Base-by-base conservation (phyloP, 345 rosid species). In the Tarenaya hassleriana region DNA sequence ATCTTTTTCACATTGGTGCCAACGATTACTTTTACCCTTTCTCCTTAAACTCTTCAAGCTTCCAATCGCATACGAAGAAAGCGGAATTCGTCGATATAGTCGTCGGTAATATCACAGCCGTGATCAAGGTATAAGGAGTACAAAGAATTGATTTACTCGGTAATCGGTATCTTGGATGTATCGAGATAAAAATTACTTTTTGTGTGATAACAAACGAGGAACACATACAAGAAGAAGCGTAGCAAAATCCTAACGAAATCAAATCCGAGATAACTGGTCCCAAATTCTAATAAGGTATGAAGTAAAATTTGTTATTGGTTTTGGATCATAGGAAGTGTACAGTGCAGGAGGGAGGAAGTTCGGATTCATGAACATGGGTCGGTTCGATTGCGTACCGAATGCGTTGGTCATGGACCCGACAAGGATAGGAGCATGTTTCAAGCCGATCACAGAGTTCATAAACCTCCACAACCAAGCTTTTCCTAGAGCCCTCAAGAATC, bases 1-100 rank as follows among this genome's bases (percentile, higher is more conserved):
- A 72, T 75, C 47, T 82, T 41, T 73, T 80, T 41, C 70, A 82
- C 73, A 74, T 80, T 20, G 95, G 95, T 52, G 73, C 67, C 64
- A 85, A 80, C 61, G 92, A 88, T 59, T 85, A 82, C 67, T 50
- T 59, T 13, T 73, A 74, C 67, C 88, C 79, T 58, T 76, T 83
- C 79, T 66, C 70, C 68, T 73, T 77, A 61, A 83, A 74, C 52
- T 80, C 81, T 49, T 50, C 82, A 34, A 13, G 56, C 2, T 61
- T 73, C 16, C 55, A 50, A 31, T 60, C 76, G 46, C 64, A 60
- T 60, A 56, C 84, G 10, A 19, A 60, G 10, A 19, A 60, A 29
- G 66, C 68, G 17, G 46, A 29, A 55, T 69, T 58, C 46, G 61
- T 80, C 10, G 73, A 53, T 40, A 69, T 64, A 52, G 84, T 77